Evolutionary conservation across 495 filamentous ascomycete genomes (phyloP), one percentile per base, ranked within the genome.

Genomic region (Aspergillus cavernicola): DNA sequence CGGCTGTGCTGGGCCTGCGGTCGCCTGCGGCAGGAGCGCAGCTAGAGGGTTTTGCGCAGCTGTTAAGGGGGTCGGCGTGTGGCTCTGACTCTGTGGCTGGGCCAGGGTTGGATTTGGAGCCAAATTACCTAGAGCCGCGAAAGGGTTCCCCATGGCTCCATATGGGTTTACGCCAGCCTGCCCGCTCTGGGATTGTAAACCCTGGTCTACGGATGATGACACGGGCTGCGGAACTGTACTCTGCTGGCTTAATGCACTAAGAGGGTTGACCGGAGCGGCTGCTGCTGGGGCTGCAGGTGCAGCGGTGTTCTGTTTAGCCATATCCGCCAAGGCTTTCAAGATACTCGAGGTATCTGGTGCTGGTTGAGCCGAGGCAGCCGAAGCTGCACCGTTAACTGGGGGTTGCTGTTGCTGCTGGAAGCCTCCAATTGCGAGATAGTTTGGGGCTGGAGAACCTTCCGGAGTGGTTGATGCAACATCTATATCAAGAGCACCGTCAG

Each of bases 281-380:
- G 80, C 62, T 53, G 65, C 70, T 19, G 78, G 67, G 50, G 67
- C 77, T 62, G 76, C 71, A 22, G 87, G 80, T 9, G 84, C 78
- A 11, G 80, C 70, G 48, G 84, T 79, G 66, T 87, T 92, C 66
- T 90, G 85, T 50, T 90, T 87, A 32, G 88, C 88, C 76, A 95
- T 90, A 59, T 88, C 88, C 39, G 89, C 88, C 52, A 95, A 79
- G 26, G 87, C 87, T 62, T 87, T 88, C 75, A 93, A 74, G 63
- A 95, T 91, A 53, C 79, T 80, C 18, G 83, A 82, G 19, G 85
- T 87, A 64, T 87, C 81, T 52, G 76, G 75, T 12, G 80, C 70
- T 19, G 55, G 47, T 24, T 63, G 60, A 57, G 75, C 50, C 42
- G 69, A 50, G 39, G 63, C 58, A 52, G 67, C 52, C 50, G 69